Base-by-base conservation (phyloP, 2,329 filamentous ascomycete species). In the Trichothecium roseum region DNA sequence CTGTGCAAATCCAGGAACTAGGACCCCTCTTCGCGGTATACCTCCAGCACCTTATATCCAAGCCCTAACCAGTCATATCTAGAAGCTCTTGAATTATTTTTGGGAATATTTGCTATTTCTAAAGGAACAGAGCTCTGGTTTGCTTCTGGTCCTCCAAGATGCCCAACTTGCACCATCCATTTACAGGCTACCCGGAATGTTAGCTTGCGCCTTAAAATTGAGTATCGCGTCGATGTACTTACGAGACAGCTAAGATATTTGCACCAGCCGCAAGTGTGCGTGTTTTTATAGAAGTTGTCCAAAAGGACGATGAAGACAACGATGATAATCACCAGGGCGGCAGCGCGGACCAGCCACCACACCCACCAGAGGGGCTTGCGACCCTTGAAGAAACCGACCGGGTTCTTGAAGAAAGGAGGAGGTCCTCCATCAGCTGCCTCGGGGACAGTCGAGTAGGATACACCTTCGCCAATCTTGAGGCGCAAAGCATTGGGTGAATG, bases 321-420 rank as follows among this genome's bases (percentile, higher is more conserved):
- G 26, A 94, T 67, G 24, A 88, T 82, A n/a, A 78, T 72, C 7
- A 94, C 72, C 35, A 98, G 63, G 17, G 82, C 80, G 0, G 72
- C 85, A 1, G 74, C 84, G 14, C 91, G 75, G 18, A 96, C 70
- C 16, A 94, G 59, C 89, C 89, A 96, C 91, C 91, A 98, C 5
- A 66, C 82, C 91, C 91, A 98, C 91, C 91, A 98, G 7, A 94
- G 68, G 16, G 84, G 82, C 56, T 94, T 94, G 14, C 91, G 74
- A 15, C 85, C 86, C 55, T 88, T 89, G 64, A 96, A 96, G 60
- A 95, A 95, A 5, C 76, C 78, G 4, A 78, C 54, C 1, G 81
- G 75, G 39, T 72, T 75, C 48, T 77, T 74, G 37, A 74, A 53
- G 45, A 82, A 77, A 1, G 64, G 55, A 18, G 68, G 64, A 14